Evolutionary conservation across 1,284 basidiomycete genomes (phyloP), one percentile per base, ranked within the genome.

Genomic region (Salmacisia buchloeana): DNA sequence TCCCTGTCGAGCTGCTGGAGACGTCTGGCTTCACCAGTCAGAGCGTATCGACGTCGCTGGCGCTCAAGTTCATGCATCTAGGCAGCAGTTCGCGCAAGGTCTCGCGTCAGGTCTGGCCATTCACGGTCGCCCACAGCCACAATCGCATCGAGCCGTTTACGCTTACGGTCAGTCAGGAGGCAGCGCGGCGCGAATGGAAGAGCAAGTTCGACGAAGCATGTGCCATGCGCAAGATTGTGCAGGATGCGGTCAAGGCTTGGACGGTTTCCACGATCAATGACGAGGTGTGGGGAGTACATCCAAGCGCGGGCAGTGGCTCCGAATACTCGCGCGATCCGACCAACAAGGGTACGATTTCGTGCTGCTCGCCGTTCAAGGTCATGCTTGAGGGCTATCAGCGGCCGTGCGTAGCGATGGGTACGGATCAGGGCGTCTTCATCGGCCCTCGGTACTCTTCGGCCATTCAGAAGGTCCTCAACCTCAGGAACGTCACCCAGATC

Each of bases 371-470:
- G 18, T 66, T 63, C 18, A 60, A 54, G 13, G 29, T 54, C 31
- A 7, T 54, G 6, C 49, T 85, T 61, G 92, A 92, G 2, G 83
- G 86, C 4, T 92, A 97, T 78, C 87, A 89, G 3, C 86, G 91
- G 46, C 85, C 86, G 2, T 83, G 97, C 18, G 88, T 97, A 21
- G 92, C 94, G 0, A 88, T 97, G 69, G 94, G 94, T 23, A 96
- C 93, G 80, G 88, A 90, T 0, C 92, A 97, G 75, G 94, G 94
- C 38, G 91, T 97, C 1, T 97, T 92, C 91, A 94, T 97, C 69
- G 94, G 94, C 0, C 88, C 96, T 80, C 85, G 91, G 34, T 89
- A 91, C 72, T 89, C 94, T 77, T 88, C 92, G 0, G 82, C 92
- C 4, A 85, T 96, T 81, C 86, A 90, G 35, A 89, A 92, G 63